Evolutionary conservation across 805 yeast species (phyloP).

Genomic region (Lipomyces japonicus): DNA sequence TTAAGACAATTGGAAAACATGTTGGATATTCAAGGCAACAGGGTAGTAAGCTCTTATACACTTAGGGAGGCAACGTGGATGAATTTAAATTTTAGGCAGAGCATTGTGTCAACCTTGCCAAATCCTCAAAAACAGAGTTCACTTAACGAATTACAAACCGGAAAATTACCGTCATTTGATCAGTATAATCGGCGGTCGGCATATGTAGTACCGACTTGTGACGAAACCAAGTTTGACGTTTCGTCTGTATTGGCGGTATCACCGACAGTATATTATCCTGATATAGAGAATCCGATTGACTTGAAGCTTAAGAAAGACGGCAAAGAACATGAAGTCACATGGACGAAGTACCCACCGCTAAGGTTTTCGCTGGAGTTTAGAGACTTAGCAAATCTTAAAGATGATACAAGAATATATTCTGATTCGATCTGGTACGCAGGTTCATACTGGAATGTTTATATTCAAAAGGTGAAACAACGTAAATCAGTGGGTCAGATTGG

Average conservation of each 20-base stretch:
- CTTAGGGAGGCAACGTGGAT: constrained; percentile 51
- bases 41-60: constrained; percentile 41
- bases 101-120: constrained; percentile 37
- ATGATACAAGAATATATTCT: constrained; percentile 49
- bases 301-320: not conserved
- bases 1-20: constrained; percentile 45
- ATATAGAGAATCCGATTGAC: not conserved
- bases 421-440: constrained; percentile 60
- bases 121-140: constrained; percentile 3
- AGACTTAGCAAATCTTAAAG: constrained; percentile 44
- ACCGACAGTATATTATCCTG: not conserved
- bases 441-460: constrained; percentile 54
- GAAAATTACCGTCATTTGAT: constrained; percentile 3
- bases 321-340: constrained; percentile 5
- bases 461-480: constrained; percentile 47
- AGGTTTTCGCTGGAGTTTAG: constrained; percentile 53
- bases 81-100: constrained; percentile 44
- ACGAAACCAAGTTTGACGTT: constrained; percentile 48
- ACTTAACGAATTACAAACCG: constrained; percentile 5
- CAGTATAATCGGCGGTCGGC: constrained; percentile 3
- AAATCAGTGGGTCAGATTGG: constrained; percentile 48
- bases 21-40: constrained; percentile 39
- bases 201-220: constrained; percentile 38
- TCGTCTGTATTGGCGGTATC: constrained; percentile 39
- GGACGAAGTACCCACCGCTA: constrained; percentile 50